Conservation (phyloP, 345 rosid genomes). For the Ceriops zippeliana region DNA sequence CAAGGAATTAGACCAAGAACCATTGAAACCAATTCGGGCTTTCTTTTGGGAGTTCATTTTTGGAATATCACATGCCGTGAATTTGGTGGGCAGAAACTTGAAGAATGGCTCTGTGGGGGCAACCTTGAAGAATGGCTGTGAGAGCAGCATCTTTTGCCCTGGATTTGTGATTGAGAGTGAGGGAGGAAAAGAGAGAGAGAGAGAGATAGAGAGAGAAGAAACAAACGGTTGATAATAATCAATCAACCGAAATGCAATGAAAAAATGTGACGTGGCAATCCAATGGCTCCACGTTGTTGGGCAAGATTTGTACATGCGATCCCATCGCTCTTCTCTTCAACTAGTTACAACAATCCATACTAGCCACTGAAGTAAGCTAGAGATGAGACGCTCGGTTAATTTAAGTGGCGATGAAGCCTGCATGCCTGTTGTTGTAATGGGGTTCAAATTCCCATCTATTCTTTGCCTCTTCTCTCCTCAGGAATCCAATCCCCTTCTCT, state of each 20-base stretch:
- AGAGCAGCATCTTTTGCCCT: slow-evolving; percentile 12
- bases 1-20: slow-evolving; percentile 8
- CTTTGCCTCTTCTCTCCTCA: no score
- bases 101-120: slow-evolving; percentile 23
- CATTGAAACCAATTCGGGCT: slow-evolving; percentile 2
- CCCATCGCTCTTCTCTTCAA: slow-evolving; percentile 3
- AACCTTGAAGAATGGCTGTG: slow-evolving; percentile 22
- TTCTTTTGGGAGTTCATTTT: slow-evolving; percentile 15
- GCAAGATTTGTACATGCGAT: not conserved
- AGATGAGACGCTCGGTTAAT: no score
- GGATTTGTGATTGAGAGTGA: not conserved
- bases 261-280: slow-evolving; percentile 1
- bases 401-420: no score
- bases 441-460: no score
- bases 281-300: not conserved
- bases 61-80: slow-evolving; percentile 27
- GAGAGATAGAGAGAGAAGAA: not conserved
- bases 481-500: no score
- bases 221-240: slow-evolving; percentile 26
- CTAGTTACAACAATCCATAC: not conserved
- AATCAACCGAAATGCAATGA: not conserved
- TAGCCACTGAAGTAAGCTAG: no score
- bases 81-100: slow-evolving; percentile 19
- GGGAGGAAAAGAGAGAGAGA: not conserved
- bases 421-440: no score